phyloP scores from a whole-genome alignment of 257 asterid genomes.

The Fraxinus anomala region DNA sequence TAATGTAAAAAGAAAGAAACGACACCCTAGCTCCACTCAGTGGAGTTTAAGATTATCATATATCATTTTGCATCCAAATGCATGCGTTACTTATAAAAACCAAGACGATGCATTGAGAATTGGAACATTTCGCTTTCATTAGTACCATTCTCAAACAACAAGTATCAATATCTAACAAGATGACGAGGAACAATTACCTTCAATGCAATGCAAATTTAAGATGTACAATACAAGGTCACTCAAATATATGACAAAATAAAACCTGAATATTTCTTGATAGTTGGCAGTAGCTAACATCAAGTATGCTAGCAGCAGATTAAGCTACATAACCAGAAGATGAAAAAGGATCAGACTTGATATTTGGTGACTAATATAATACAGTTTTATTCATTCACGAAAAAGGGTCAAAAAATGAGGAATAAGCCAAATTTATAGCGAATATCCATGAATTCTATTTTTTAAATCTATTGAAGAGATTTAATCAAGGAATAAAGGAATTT shows the following conservation, averaged over 20 bases:
- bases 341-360: conserved; percentile 33
- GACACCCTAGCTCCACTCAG: no score
- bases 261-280: conserved; percentile 38
- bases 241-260: neutral
- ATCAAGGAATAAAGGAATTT: neutral
- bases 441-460: neutral
- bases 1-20: no score
- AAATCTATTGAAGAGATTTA: neutral
- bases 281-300: conserved; percentile 30
- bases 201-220: conserved; percentile 17
- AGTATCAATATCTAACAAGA: neutral
- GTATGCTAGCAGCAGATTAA: conserved; percentile 25
- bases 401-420: neutral
- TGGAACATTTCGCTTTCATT: neutral
- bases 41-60: neutral
- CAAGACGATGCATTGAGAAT: no score
- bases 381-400: neutral
- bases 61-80: neutral
- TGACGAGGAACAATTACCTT: neutral
- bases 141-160: neutral
- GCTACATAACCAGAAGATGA: conserved; percentile 38
- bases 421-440: neutral
- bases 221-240: conserved; percentile 10
- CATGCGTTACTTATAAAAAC: neutral
- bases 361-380: conserved; percentile 8